Evolutionary conservation across 306 rosid species (phyloP), one percentile per base, ranked within the genome.

Genomic region (Adenanthera pavonina): DNA sequence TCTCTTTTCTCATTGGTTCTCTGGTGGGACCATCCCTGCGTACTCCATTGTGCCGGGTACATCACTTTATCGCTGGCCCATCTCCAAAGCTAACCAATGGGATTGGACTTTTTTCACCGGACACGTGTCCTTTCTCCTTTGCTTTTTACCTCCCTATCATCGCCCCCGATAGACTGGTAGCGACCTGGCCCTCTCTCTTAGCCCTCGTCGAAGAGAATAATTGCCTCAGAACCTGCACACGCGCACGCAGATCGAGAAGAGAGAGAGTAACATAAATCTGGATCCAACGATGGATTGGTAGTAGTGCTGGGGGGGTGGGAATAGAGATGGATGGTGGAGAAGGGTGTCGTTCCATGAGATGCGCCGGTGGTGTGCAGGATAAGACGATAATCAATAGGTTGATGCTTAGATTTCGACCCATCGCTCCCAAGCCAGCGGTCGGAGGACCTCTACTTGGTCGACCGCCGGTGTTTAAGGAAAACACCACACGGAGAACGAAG

Each of bases 391-490:
- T 85, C 54, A 75, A 85, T 30, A 84, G 57, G 47, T 62, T 51
- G 61, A 82, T 84, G 94, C 84, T 80, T 16, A 86, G 90, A 78
- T 91, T 91, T 87, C 87, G 92, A n/a, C 91, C 94, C 73, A 91
- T 91, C 44, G 94, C 92, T 6, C 94, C 94, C 5, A 91, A 89
- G 64, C 92, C 94, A 0, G 82, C 76, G 0, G 6, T 25, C 7
- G 87, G 90, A 5, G 82, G 65, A 2, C 56, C 73, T 9, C 52
- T 17, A 6, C 30, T 53, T 0, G 66, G 80, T 14, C 70, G 74
- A 4, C 49, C 83, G 14, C 56, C 77, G 41, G 3, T 54, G 0
- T 78, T 44, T 4, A 43, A 44, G 25, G 73, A 72, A 8, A 76
- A 51, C 78, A 2, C 8, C 36, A 1, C 15, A n/a, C 84, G 77